Evolutionary conservation across 768 basidiomycete species (phyloP), one percentile per base, ranked within the genome.

Genomic region (Collybia mongolica): DNA sequence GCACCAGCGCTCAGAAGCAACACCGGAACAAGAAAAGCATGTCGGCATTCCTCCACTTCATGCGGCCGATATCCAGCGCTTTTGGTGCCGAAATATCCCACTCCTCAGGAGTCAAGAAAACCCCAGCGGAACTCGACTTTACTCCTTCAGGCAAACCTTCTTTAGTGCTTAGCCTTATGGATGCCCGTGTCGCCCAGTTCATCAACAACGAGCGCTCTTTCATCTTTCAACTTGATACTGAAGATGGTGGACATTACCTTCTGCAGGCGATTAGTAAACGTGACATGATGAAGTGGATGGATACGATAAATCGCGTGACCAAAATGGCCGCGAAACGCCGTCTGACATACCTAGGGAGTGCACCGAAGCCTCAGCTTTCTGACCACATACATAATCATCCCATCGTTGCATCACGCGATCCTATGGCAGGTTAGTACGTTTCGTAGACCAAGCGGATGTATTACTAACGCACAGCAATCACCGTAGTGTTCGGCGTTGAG

Each of bases 11-110:
- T 23, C 81, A 81, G 60, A 89, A 90, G 66, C 85, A 86, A 49
- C 88, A 90, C 54, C 78, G 88, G n/a, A 83, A 86, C 67, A 92
- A 92, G 78, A 89, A 90, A 69, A 91, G 88, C 72, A 87, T 91
- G 75, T 91, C 84, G 0, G 86, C 88, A 4, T 87, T 93, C 66
- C 78, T 92, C 69, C 86, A 83, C 58, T 76, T 92, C 70, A 92
- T 92, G 85, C 80, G 90, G n/a, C 91, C 90, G 1, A 84, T 92
- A 45, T 93, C 91, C 14, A 91, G 83, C 53, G 91, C 91, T 1
- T 93, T 93, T 60, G 83, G 83, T 17, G 80, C 84, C 39, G 84
- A 88, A 43, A 73, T 76, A 22, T 66, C 75, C 15, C 71, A 74
- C 20, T 48, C 71, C 4, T 60, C 72, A n/a, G 62, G 65, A 3